Base-by-base conservation (phyloP, 139 green algal genomes). In the Ulvella scutata region DNA sequence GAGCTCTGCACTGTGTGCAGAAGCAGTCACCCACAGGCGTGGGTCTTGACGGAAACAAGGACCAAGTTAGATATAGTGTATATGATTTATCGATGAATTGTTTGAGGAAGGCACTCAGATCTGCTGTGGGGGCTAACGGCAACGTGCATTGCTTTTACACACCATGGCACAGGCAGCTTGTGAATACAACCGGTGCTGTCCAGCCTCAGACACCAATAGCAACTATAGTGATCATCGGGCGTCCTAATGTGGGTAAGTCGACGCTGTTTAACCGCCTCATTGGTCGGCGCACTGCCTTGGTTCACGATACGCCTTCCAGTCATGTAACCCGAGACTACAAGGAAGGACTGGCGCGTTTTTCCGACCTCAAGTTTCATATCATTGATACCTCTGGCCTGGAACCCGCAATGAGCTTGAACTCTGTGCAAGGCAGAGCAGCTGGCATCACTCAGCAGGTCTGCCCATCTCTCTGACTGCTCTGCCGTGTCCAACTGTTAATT, bases 321-420 rank as follows among this genome's bases (percentile, higher is more conserved):
- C 93, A 98, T 78, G 91, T 97, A 17, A 98, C 93, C 0, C 83
- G 93, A 3, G 93, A 98, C 83, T 95, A 94, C 75, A 82, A 85
- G 38, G 86, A 96, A 72, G 92, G 84, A 1, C 23, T 81, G 2
- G 94, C 61, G 2, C 62, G 73, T 59, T 81, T 98, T 75, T 88
- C 80, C 7, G 93, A 96, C 83, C 80, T 98, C 38, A 7, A 38
- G 2, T 98, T 98, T 81, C 77, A 73, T 26, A 82, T 88, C 2
- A 37, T 95, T 2, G 93, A 98, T 85, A 98, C 94, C 0, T 94
- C 89, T 13, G 93, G 92, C 13, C 77, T 97, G 59, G 92, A 97
- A 78, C 90, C 91, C 33, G 44, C 60, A 36, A 43, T 76, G 38
- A 44, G 74, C 6, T 9, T 44, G 9, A 43, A 62, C 38, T 86